A percentile compares a stretch with the other conserved stretches of the same genome.
These are phyloP conservation scores for Penicillium turbatum DNA, from an alignment of 495 filamentous ascomycete species.

Conservation along the genomic window DNA sequence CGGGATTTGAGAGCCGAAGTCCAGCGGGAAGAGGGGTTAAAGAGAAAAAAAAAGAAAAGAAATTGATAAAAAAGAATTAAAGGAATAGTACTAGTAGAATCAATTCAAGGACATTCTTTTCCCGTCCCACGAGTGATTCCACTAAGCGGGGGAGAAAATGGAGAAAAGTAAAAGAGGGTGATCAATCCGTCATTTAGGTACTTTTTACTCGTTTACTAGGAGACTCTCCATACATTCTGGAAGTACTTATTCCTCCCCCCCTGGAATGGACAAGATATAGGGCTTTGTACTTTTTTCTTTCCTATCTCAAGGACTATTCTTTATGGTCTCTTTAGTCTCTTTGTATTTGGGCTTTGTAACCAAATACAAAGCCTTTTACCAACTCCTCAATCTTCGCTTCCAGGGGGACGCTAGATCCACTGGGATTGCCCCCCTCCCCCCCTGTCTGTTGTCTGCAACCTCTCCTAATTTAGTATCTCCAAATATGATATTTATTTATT, in stretches of 20 bases:
- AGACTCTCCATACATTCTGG: too few species aligned
- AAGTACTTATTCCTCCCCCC: not conserved
- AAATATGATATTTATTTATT: too few species aligned
- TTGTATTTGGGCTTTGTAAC: not conserved
- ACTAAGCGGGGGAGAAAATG: conserved; percentile 18
- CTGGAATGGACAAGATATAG: not conserved
- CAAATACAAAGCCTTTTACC: conserved; percentile 2
- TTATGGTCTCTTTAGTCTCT: not conserved
- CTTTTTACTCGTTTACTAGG: not conserved
- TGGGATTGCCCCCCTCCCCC: conserved; percentile 7
- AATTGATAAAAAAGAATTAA: not conserved
- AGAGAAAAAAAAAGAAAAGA: not conserved
- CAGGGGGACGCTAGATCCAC: conserved; percentile 19
- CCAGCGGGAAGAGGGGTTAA: not conserved
- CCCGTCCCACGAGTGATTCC: conserved; percentile 20
- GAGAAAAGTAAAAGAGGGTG: not conserved
- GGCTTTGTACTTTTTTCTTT: not conserved
- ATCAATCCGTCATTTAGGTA: not conserved
- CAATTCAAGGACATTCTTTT: conserved; percentile 16
- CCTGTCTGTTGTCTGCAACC: conserved; percentile 17
- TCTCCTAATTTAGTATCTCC: too few species aligned
- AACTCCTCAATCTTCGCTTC: not conserved
- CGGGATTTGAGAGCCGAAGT: conserved; percentile 3
- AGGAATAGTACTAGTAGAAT: too few species aligned
- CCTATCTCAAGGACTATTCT: not conserved